phyloP scores from a whole-genome alignment of 2,329 filamentous ascomycete genomes.

The Phyllosticta citribraziliensis region DNA sequence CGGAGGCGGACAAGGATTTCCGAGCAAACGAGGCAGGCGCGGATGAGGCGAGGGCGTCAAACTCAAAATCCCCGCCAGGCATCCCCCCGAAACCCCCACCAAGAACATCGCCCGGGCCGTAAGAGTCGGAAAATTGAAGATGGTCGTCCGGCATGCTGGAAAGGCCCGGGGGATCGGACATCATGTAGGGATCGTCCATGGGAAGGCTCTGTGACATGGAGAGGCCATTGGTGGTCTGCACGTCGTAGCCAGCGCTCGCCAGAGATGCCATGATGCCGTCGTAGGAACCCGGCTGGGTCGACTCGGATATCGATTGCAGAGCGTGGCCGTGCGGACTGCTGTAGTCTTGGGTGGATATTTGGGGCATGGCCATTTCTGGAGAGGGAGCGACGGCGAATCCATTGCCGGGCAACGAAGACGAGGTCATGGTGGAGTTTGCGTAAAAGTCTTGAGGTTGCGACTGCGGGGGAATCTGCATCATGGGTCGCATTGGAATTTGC shows the following conservation, averaged over 20 bases:
- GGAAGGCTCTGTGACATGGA: slow-evolving; percentile 11
- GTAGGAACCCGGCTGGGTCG: slow-evolving; percentile 9
- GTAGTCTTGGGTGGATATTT: slow-evolving; percentile 5
- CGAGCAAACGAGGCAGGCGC: slow-evolving; percentile 18
- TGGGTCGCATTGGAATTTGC: slow-evolving; percentile 1
- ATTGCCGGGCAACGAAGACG: slow-evolving; percentile 22
- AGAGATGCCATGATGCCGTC: slow-evolving; percentile 26
- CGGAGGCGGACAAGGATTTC: slow-evolving; percentile 23
- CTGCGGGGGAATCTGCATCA: slow-evolving; percentile 2
- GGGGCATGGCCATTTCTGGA: slow-evolving; percentile 4
- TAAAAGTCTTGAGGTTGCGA: slow-evolving; percentile 6
- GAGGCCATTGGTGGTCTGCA: slow-evolving; percentile 19
- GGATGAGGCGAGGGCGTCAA: slow-evolving; percentile 17
- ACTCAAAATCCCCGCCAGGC: slow-evolving; percentile 16
- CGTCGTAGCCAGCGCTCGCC: slow-evolving; percentile 18
- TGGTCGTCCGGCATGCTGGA: slow-evolving; percentile 17
- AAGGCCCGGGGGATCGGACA: slow-evolving; percentile 18
- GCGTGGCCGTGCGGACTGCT: slow-evolving; percentile 4
- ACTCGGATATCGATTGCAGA: slow-evolving; percentile 9
- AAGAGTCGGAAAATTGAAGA: slow-evolving; percentile 13
- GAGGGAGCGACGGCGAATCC: slow-evolving; percentile 6
- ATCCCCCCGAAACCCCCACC: slow-evolving; percentile 21
- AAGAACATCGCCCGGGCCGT: slow-evolving; percentile 18
- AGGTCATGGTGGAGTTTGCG: slow-evolving; percentile 23
- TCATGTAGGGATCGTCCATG: slow-evolving; percentile 17